phyloP scores from a whole-genome alignment of 768 basidiomycete species.

The Boletus insuetus region DNA sequence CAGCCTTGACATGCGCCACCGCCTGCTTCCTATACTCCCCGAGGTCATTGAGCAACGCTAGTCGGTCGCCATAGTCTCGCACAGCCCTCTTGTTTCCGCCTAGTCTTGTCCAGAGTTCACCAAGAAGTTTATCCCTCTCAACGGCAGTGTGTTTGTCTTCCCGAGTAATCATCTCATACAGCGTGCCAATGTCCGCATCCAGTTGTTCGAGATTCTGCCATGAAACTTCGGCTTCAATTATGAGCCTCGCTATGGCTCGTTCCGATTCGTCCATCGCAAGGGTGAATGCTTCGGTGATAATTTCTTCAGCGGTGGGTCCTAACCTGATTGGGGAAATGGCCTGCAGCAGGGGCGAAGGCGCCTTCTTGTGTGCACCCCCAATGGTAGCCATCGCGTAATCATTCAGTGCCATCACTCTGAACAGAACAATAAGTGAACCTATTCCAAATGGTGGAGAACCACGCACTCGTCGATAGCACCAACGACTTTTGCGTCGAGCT shows the following conservation, averaged over 20 bases:
- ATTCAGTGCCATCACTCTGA: constrained; percentile 71
- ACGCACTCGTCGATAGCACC: constrained; percentile 73
- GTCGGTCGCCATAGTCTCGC: constrained; percentile 49
- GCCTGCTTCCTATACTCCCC: constrained; percentile 60
- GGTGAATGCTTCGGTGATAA: constrained; percentile 53
- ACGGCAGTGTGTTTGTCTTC: constrained; percentile 49
- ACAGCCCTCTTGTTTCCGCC: constrained; percentile 57
- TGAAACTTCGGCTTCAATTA: constrained; percentile 65
- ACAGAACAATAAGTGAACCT: constrained; percentile 1
- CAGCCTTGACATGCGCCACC: constrained; percentile 60
- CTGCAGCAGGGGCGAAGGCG: constrained; percentile 29
- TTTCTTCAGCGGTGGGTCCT: constrained; percentile 37
- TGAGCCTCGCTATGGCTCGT: constrained; percentile 48
- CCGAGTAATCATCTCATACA: constrained; percentile 58
- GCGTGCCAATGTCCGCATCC: constrained; percentile 53
- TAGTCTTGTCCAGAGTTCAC: constrained; percentile 65
- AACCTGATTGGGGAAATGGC: constrained; percentile 41
- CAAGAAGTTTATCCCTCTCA: constrained; percentile 54
- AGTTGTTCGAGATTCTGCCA: constrained; percentile 55
- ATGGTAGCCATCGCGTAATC: constrained; percentile 66
- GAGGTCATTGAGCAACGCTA: constrained; percentile 53
- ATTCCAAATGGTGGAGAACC: background rate
- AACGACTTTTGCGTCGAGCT: constrained; percentile 61
- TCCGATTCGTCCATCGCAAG: constrained; percentile 63
- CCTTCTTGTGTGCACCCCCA: constrained; percentile 31